Conservation (phyloP, 805 yeast species). For the Candida rishiriensis region DNA sequence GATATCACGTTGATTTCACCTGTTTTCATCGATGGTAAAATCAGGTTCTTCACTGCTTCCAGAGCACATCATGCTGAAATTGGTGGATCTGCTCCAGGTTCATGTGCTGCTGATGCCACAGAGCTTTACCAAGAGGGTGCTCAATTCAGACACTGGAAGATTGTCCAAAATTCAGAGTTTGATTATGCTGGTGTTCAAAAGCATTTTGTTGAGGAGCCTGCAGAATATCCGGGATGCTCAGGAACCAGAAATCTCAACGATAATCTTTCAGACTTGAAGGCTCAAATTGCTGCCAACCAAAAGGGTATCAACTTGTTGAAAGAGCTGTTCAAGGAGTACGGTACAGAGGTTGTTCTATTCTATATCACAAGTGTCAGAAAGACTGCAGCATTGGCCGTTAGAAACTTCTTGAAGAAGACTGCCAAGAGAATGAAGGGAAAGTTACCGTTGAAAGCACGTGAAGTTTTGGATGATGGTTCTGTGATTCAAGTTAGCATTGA, state of each 20-base stretch:
- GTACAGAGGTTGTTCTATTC: constrained; percentile 37
- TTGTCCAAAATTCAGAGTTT: constrained; percentile 44
- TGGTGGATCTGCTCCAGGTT: constrained; percentile 55
- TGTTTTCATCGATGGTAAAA: constrained; percentile 40
- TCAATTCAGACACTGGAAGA: constrained; percentile 46
- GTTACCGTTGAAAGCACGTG: constrained; percentile 39
- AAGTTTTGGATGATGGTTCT: constrained; percentile 54
- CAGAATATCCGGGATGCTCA: constrained; percentile 46
- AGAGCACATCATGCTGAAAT: constrained; percentile 63
- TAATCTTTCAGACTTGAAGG: constrained; percentile 46
- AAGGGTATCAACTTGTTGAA: constrained; percentile 44
- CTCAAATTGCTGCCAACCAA: constrained; percentile 49
- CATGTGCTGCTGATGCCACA: constrained; percentile 52
- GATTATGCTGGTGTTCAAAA: constrained; percentile 48
- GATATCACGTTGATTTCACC: constrained; percentile 57
- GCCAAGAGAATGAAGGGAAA: constrained; percentile 36
- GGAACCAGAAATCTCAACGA: constrained; percentile 53
- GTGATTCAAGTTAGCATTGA: constrained; percentile 38
- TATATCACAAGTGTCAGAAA: constrained; percentile 44
- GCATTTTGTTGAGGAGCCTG: constrained; percentile 45
- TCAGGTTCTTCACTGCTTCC: constrained; percentile 51
- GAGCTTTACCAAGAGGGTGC: constrained; percentile 54
- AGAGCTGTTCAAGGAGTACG: constrained; percentile 40
- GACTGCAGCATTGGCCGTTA: constrained; percentile 45
- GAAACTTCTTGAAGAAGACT: constrained; percentile 28